Conservation (phyloP, 2,329 filamentous ascomycete genomes). For the Fonsecaea erecta region DNA sequence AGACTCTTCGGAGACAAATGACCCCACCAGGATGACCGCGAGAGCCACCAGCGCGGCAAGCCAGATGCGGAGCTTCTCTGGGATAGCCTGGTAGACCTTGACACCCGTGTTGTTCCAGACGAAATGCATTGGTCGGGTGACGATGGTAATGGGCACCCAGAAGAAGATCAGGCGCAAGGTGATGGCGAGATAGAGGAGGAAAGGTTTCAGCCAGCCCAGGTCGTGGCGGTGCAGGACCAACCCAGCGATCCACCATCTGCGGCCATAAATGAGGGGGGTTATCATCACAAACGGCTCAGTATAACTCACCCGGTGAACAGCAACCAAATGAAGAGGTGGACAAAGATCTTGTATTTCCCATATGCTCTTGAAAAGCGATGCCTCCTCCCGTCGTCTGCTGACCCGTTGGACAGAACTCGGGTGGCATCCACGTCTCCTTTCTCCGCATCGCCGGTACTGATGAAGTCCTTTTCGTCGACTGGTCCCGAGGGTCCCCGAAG, state of each 20-base stretch:
- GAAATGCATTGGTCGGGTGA: conserved; percentile 69
- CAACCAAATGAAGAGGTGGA: conserved; percentile 49
- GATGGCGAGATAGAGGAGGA: conserved; percentile 77
- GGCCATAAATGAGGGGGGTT: background rate
- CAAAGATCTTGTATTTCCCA: conserved; percentile 51
- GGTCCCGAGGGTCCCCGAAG: conserved; percentile 30
- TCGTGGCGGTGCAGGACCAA: conserved; percentile 75
- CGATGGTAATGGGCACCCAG: conserved; percentile 69
- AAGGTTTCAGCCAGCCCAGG: conserved; percentile 81
- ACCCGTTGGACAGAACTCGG: conserved; percentile 40
- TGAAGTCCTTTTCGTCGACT: conserved; percentile 38
- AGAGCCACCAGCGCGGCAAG: conserved; percentile 68
- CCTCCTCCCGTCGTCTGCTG: conserved; percentile 42
- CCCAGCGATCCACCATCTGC: conserved; percentile 75
- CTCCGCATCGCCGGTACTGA: conserved; percentile 45
- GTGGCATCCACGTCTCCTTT: conserved; percentile 46
- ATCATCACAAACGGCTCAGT: background rate
- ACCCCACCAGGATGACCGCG: conserved; percentile 74
- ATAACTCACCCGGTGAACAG: conserved; percentile 34
- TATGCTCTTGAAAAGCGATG: conserved; percentile 49
- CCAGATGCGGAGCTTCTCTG: conserved; percentile 67
- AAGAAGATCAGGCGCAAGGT: conserved; percentile 74
- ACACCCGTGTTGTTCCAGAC: conserved; percentile 70
- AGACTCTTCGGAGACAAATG: conserved; percentile 73
- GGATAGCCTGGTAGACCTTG: conserved; percentile 64